Evolutionary conservation across 352 stramenopile genomes (phyloP), one percentile per base, ranked within the genome.

Genomic region (Phytophthora multivora): DNA sequence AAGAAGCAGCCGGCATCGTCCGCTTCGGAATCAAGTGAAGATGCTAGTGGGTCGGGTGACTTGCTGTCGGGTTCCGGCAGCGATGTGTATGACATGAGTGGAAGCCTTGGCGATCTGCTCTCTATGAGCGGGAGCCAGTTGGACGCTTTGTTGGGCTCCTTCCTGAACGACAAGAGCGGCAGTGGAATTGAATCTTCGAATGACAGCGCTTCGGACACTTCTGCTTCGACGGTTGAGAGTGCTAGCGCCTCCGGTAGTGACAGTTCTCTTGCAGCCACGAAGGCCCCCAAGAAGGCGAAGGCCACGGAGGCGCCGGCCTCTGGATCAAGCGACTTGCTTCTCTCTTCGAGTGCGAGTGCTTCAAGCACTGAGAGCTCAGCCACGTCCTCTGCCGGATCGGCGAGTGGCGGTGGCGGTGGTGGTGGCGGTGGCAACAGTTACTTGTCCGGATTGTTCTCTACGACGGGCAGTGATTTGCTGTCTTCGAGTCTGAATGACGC

Each of bases 401-500:
- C 23, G 5, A 42, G n/a, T n/a, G n/a, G n/a, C n/a, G n/a, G 35
- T 31, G 28, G 28, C 28, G 28, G 28, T 3, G 28, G 28, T 31
- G 28, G 28, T 31, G 25, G 26, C 2, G 36, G 36, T 38, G 28
- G 38, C 16, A 11, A 31, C 23, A 39, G 16, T 16, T 50, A 40
- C 26, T 35, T 58, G 51, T 25, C 21, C 7, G 38, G 38, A 26
- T 35, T 58, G 38, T n/a, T 48, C 18, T 39, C 25, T 16, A 23
- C 26, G 30, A 52, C n/a, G 16, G 52, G 30, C 30, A 60, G 30
- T 18, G 52, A 60, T 12, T 43, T 60, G 52, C 19, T 60, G 30
- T 35, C 52, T 23, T 45, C 52, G 19, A 60, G 52, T n/a, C 23
- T 58, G 5, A 36, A n/a, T 7, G 21, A 46, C 7, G 35, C 48